phyloP scores from a whole-genome alignment of 1,139 yeast species.

The Debaryomycetaceae sp. region DNA sequence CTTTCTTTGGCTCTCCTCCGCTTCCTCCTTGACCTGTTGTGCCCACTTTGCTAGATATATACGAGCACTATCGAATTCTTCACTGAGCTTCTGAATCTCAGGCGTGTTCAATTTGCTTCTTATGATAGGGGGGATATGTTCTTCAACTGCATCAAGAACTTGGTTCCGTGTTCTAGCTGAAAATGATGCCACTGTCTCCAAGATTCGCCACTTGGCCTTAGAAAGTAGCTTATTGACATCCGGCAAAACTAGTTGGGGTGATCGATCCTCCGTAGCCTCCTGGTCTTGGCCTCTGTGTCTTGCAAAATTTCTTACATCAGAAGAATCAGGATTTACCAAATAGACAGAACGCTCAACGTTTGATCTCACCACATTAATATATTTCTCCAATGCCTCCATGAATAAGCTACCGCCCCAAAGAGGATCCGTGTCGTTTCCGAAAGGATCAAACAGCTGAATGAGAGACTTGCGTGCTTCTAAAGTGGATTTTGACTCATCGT shows the following conservation, averaged over 20 bases:
- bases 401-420: constrained; percentile 90
- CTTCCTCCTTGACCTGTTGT: constrained; percentile 87
- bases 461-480: constrained; percentile 54
- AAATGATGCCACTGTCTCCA: constrained; percentile 81
- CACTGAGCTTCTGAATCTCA: constrained; percentile 75
- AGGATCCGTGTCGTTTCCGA: constrained; percentile 48
- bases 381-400: constrained; percentile 47
- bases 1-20: constrained; percentile 65
- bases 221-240: constrained; percentile 50
- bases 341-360: constrained; percentile 68
- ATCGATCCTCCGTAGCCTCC: constrained; percentile 15
- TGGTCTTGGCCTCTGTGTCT: constrained; percentile 44
- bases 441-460: constrained; percentile 70
- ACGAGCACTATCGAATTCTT: constrained; percentile 89
- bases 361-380: constrained; percentile 64
- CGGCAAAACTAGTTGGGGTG: constrained; percentile 27
- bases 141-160: constrained; percentile 56
- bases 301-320: constrained; percentile 73
- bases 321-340: constrained; percentile 75
- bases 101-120: constrained; percentile 67
- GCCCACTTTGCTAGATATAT: constrained; percentile 98
- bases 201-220: constrained; percentile 78
- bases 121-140: constrained; percentile 64
- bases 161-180: constrained; percentile 67
- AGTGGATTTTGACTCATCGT: constrained; percentile 78